Evolutionary conservation across 805 yeast species (phyloP).

Genomic region (Wickerhamomyces kurtzmanii): DNA sequence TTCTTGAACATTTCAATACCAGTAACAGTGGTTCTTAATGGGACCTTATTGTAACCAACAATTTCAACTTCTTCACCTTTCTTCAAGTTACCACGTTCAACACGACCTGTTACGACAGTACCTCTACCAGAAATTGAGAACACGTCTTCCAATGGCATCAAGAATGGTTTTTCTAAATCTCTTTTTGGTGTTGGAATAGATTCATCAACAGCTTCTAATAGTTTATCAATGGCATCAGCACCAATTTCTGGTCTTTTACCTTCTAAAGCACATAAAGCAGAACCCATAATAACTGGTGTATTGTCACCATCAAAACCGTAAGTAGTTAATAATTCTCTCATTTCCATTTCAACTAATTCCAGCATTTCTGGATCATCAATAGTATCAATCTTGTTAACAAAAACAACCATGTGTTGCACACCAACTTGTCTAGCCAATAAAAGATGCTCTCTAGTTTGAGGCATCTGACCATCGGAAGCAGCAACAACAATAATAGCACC

Average conservation of each 20-base stretch:
- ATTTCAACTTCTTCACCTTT: conserved; percentile 98
- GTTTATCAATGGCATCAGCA: conserved; percentile 67
- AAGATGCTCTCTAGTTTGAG: conserved; percentile 98
- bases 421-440: conserved; percentile 99
- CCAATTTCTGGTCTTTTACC: conserved; percentile 87
- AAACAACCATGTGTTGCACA: conserved; percentile 94
- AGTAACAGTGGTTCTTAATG: conserved; percentile 89
- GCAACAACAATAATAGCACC: conserved; percentile 99
- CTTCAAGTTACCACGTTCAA: conserved; percentile 94
- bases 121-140: conserved; percentile 99
- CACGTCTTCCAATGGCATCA: conserved; percentile 95
- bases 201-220: conserved; percentile 88
- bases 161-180: conserved; percentile 92
- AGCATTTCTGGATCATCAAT: conserved; percentile 98
- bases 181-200: conserved; percentile 94
- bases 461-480: conserved; percentile 99
- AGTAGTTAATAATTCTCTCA: conserved; percentile 87
- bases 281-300: conserved; percentile 97
- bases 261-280: conserved; percentile 95
- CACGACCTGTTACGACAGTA: conserved; percentile 98
- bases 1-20: conserved; percentile 99
- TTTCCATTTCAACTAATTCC: conserved; percentile 99
- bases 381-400: conserved; percentile 96
- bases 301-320: conserved; percentile 98
- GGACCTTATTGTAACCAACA: conserved; percentile 83